phyloP scores from a whole-genome alignment of 306 rosid species.

The Dalbergia cultrata region DNA sequence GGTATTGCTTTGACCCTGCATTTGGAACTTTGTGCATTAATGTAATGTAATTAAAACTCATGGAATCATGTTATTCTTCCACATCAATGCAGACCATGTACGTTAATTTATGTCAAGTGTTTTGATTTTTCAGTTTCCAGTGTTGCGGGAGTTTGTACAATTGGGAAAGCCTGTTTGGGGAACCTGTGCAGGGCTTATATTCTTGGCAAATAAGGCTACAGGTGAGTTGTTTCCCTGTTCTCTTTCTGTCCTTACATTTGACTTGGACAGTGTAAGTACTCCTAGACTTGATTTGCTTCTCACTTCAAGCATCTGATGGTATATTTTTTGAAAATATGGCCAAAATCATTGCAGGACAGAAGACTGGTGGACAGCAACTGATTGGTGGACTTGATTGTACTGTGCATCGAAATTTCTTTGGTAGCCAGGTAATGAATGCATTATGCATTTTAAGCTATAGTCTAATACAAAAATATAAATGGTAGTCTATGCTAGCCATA shows the following conservation, averaged over 20 bases:
- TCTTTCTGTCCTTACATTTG: neutral
- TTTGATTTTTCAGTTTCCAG: slow-evolving; percentile 76
- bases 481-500: neutral
- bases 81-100: neutral
- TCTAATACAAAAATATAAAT: slow-evolving; percentile 1
- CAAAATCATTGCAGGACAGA: slow-evolving; percentile 79
- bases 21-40: neutral
- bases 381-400: slow-evolving; percentile 98
- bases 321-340: slow-evolving; percentile 24
- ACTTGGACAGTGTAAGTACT: neutral
- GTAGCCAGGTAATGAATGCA: slow-evolving; percentile 79
- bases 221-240: slow-evolving; percentile 61
- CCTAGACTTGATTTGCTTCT: neutral
- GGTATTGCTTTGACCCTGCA: slow-evolving; percentile 10
- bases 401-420: slow-evolving; percentile 93
- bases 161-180: slow-evolving; percentile 99
- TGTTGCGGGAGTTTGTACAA: slow-evolving; percentile 86
- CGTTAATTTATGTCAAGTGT: slow-evolving; percentile 21
- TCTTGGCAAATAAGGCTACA: slow-evolving; percentile 85
- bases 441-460: slow-evolving; percentile 1
- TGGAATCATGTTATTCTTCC: neutral
- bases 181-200: slow-evolving; percentile 98
- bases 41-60: neutral
- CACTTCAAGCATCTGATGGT: neutral
- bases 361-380: slow-evolving; percentile 85